phyloP scores from a whole-genome alignment of 352 stramenopile genomes.

The Phytopythium litorale region DNA sequence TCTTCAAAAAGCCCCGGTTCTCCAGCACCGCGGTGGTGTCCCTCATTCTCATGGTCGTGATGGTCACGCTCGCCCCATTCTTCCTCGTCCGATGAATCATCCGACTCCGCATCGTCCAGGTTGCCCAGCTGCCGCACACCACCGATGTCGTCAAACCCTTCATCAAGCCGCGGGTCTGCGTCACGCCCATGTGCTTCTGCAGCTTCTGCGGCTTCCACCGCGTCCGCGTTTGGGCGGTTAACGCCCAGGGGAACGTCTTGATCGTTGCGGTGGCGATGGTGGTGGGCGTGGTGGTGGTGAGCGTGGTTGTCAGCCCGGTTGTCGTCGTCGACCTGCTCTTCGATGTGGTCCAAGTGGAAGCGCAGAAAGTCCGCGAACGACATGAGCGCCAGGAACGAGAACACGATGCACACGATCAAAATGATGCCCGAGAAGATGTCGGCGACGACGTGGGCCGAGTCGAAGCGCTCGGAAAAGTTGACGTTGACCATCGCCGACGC shows the following conservation, averaged over 20 bases:
- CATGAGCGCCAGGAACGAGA: constrained; percentile 95
- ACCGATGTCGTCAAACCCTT: constrained; percentile 30
- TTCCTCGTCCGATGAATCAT: constrained; percentile 58
- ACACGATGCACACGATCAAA: constrained; percentile 90
- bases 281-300: constrained; percentile 21
- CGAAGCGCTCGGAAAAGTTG: constrained; percentile 77
- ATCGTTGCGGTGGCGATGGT: constrained; percentile 13
- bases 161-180: constrained; percentile 22
- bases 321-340: constrained; percentile 46
- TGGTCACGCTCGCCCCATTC: constrained; percentile 25
- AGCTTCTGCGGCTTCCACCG: neutral
- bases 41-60: constrained; percentile 14
- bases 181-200: constrained; percentile 7
- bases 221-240: neutral
- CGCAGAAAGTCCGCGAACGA: constrained; percentile 92
- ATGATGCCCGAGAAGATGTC: constrained; percentile 91
- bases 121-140: constrained; percentile 29
- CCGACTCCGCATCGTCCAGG: constrained; percentile 36
- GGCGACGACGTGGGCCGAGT: constrained; percentile 54
- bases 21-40: neutral
- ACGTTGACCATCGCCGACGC: constrained; percentile 82
- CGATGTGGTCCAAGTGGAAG: constrained; percentile 88
- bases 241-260: constrained; percentile 11
- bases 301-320: constrained; percentile 13
- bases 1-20: constrained; percentile 19